A percentile compares a stretch with the other conserved stretches of the same genome.
phyloP scores from a whole-genome alignment of 225 moss, liverwort and hornwort species.

The Antitrichia curtipendula region DNA sequence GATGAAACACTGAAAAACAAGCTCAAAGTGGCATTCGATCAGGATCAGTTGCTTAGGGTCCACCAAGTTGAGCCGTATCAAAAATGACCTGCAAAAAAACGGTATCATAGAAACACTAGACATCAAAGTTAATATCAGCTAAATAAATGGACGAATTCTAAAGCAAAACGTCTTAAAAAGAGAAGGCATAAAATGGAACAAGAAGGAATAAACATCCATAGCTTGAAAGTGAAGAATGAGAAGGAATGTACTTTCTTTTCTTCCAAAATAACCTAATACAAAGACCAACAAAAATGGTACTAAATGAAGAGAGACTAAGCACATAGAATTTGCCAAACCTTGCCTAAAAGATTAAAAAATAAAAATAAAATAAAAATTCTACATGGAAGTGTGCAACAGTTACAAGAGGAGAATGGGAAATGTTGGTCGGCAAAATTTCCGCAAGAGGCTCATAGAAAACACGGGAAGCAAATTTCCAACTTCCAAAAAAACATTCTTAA shows the following conservation, averaged over 20 bases:
- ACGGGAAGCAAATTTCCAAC: not conserved
- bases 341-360: too few species aligned
- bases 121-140: not conserved
- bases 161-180: not conserved
- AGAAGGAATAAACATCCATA: not conserved
- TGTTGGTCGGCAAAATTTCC: rapidly evolving
- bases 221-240: not conserved
- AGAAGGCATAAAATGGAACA: not conserved
- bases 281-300: too few species aligned
- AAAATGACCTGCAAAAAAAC: constrained; percentile 17
- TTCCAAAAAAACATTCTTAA: not conserved
- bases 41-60: constrained; percentile 29
- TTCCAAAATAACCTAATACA: rapidly evolving
- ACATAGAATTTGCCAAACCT: rapidly evolving
- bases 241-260: not conserved
- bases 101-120: not conserved
- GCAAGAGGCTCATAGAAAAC: rapidly evolving
- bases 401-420: not conserved
- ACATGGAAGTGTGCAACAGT: not conserved
- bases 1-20: constrained; percentile 26
- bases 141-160: too few species aligned
- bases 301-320: not conserved
- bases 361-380: rapidly evolving
- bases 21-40: constrained; percentile 57
- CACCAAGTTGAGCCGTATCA: constrained; percentile 43